Conservation (phyloP, 2,329 filamentous ascomycete genomes). For the Diaporthe sp. region DNA sequence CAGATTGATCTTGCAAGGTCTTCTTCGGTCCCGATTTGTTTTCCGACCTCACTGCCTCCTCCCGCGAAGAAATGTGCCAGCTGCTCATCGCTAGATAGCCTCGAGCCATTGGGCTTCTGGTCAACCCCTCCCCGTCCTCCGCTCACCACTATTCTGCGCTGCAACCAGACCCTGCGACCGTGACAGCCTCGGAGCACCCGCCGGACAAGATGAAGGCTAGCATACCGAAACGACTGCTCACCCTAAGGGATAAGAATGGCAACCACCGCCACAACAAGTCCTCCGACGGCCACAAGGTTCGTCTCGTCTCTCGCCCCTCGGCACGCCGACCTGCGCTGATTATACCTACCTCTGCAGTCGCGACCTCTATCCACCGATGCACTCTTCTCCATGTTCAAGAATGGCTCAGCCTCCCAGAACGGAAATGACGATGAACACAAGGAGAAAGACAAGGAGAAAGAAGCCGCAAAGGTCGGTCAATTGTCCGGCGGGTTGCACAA, state of each 20-base stretch:
- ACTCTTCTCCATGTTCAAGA: conserved; percentile 76
- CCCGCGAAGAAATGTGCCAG: conserved; percentile 40
- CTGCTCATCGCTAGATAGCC: conserved; percentile 40
- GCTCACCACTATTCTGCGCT: conserved; percentile 23
- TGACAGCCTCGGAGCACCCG: conserved; percentile 17
- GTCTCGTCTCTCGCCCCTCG: conserved; percentile 42
- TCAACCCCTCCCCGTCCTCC: conserved; percentile 33
- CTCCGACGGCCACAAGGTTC: conserved; percentile 68
- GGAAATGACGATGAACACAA: conserved; percentile 69
- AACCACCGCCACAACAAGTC: conserved; percentile 68
- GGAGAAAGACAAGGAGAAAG: conserved; percentile 65
- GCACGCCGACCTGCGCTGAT: conserved; percentile 41
- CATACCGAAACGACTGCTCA: conserved; percentile 76
- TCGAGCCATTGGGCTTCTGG: conserved; percentile 44
- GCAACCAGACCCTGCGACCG: conserved; percentile 14
- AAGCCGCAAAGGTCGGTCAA: conserved; percentile 54
- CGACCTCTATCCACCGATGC: conserved; percentile 69
- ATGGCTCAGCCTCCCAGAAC: conserved; percentile 69
- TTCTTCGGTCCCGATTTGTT: background rate
- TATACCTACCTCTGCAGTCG: conserved; percentile 53
- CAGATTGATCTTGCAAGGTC: background rate
- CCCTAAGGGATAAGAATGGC: conserved; percentile 76
- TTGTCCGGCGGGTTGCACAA: too few species aligned
- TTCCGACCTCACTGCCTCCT: background rate
- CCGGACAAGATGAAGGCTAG: conserved; percentile 64